Evolutionary conservation across 257 asterid genomes (phyloP).

Genomic region (Euphrasia confusa): DNA sequence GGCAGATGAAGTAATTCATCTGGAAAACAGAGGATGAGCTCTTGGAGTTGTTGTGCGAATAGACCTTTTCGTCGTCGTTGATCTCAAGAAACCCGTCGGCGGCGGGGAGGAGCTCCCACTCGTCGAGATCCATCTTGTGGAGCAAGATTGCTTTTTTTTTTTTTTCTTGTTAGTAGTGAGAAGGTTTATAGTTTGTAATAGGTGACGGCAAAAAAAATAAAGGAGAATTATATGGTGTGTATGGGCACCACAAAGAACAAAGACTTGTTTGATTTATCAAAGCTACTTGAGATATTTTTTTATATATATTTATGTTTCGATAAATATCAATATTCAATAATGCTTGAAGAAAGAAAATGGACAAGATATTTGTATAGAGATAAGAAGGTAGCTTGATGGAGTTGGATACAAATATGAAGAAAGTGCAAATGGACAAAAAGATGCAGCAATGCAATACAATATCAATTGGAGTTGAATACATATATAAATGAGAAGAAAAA

Average conservation of each 20-base stretch:
- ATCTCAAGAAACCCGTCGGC: slow-evolving; percentile 63
- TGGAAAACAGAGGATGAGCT: slow-evolving; percentile 26
- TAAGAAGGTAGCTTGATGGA: background rate
- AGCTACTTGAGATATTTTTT: slow-evolving; percentile 12
- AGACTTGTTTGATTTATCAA: slow-evolving; percentile 17
- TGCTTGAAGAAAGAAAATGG: background rate
- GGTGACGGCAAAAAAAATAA: slow-evolving; percentile 4
- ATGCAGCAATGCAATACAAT: background rate
- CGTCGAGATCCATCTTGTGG: slow-evolving; percentile 51
- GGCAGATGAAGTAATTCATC: slow-evolving; percentile 51
- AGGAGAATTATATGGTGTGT: slow-evolving; percentile 5
- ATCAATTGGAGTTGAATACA: too few species aligned
- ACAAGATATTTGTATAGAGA: background rate
- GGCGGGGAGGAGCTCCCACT: slow-evolving; percentile 77
- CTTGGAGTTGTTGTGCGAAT: slow-evolving; percentile 37
- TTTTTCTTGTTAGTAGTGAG: background rate
- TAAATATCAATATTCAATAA: background rate
- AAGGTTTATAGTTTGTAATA: background rate
- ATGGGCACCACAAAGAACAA: slow-evolving; percentile 11
- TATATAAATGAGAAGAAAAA: background rate
- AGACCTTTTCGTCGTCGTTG: slow-evolving; percentile 43
- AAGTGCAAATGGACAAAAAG: background rate
- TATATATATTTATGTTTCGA: too few species aligned
- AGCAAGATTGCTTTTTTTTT: too few species aligned
- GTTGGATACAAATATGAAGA: background rate